phyloP scores from a whole-genome alignment of 176 grass and related monocot species.

The Lolium rigidum region DNA sequence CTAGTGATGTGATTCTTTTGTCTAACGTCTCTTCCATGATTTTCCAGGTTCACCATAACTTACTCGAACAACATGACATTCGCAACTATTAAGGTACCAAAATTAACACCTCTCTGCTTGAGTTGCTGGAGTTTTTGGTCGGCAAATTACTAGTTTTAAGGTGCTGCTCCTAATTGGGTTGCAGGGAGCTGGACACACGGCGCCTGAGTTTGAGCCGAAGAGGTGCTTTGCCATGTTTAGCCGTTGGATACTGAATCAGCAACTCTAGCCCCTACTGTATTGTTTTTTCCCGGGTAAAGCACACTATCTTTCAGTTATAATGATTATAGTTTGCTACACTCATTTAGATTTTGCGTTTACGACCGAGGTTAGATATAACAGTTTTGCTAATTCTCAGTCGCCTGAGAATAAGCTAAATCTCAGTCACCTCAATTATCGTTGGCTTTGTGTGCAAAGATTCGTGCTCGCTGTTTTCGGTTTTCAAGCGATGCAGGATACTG shows the following conservation, averaged over 20 bases:
- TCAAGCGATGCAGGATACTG: too few relatives aligned
- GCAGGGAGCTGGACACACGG: conserved; percentile 46
- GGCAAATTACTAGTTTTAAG: not conserved
- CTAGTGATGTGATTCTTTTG: not conserved
- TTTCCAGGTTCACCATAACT: conserved; percentile 42
- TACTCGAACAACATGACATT: conserved; percentile 63
- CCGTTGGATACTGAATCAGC: conserved; percentile 34
- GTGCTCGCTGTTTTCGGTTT: too few relatives aligned
- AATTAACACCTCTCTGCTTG: too few relatives aligned
- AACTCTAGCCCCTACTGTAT: conserved; percentile 10
- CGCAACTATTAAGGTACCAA: conserved; percentile 41
- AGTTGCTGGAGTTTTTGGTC: not conserved
- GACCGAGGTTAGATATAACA: too few relatives aligned
- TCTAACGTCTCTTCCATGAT: too few relatives aligned
- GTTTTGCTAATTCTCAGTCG: too few relatives aligned
- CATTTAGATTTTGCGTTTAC: too few relatives aligned
- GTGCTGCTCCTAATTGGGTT: not conserved
- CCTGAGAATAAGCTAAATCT: too few relatives aligned
- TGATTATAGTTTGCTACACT: too few relatives aligned
- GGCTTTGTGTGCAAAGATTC: too few relatives aligned
- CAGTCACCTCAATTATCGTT: too few relatives aligned
- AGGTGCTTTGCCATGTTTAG: conserved; percentile 49
- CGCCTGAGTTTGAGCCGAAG: conserved; percentile 39
- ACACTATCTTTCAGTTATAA: too few relatives aligned
- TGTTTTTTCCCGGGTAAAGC: not conserved